Conservation (phyloP, 139 green algal genomes). For the Desmodesmus armatus region DNA sequence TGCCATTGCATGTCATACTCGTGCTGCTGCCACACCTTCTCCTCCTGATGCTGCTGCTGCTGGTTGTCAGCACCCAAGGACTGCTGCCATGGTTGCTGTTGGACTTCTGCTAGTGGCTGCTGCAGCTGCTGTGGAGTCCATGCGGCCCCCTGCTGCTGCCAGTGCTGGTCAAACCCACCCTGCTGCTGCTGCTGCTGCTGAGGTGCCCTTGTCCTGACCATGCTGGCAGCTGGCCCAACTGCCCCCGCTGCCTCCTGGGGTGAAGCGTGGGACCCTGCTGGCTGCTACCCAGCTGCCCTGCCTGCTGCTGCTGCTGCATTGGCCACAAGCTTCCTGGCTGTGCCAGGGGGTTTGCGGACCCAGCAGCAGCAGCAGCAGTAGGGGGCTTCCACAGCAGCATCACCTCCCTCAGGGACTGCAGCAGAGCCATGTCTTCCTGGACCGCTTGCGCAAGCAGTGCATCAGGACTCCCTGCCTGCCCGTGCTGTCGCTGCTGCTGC, state of each 20-base stretch:
- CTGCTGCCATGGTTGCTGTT: neutral
- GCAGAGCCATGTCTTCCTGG: neutral
- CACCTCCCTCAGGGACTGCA: too few species aligned
- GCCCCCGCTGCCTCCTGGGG: neutral
- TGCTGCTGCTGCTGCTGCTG: conserved; percentile 1
- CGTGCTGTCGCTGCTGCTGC: neutral
- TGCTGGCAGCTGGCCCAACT: too few species aligned
- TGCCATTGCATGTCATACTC: neutral
- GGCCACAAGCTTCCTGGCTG: neutral
- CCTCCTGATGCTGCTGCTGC: neutral
- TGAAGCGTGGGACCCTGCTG: neutral
- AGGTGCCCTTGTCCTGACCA: too few species aligned
- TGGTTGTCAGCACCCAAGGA: neutral
- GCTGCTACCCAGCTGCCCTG: neutral
- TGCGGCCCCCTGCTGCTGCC: neutral
- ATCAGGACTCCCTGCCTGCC: neutral
- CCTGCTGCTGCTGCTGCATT: conserved; percentile 5
- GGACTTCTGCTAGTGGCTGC: neutral
- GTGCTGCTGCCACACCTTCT: neutral
- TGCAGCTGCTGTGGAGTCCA: neutral
- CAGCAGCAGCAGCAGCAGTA: too few species aligned
- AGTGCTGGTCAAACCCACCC: neutral
- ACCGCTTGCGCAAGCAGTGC: neutral
- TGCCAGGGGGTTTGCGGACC: too few species aligned
- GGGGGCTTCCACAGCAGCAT: too few species aligned